Evolutionary conservation across 2,329 filamentous ascomycete genomes (phyloP), one percentile per base, ranked within the genome.

Genomic region (Knoxdaviesia capensis): DNA sequence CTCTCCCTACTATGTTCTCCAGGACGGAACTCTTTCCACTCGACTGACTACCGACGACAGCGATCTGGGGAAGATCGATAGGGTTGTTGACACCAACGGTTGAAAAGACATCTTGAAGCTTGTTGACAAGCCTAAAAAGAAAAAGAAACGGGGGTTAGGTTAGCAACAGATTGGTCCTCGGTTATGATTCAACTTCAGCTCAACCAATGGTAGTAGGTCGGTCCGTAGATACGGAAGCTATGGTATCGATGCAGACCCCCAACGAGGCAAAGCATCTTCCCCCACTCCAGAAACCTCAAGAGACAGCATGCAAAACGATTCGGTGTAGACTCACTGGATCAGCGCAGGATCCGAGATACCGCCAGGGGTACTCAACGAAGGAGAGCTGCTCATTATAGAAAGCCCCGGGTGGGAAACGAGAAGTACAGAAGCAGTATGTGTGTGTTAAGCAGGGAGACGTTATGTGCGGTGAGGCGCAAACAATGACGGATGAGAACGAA

Each of bases 61-160:
- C 88, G 59, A 98, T 98, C 68, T 98, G 90, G 43, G 90, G 90
- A 49, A 98, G 66, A 67, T 98, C 90, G 69, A 98, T 98, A 48
- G 90, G 90, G 64, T 98, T 98, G 74, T 94, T 90, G 56, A 96
- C 90, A 53, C 90, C 90, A 52, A 98, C 90, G 36, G 90, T 96
- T 48, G 88, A 80, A 59, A 98, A 98, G 52, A 98, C 90, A 84
- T 98, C 90, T 61, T 98, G 90, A 39, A 98, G 78, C 69, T 93
- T 96, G 71, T 98, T 98, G 59, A 98, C 90, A 53, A 96, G 80
- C 56, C 74, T 79, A 52, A 43, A 48, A 42, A 31, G 35, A 7
- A n/a, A 30, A 34, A 39, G 30, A 9, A 29, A 29, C 2, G 46
- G 40, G 34, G 45, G 48, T 51, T 45, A 52, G 41, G 55, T 59